Base-by-base conservation (phyloP, 768 basidiomycete genomes). In the Amanita muscaria region DNA sequence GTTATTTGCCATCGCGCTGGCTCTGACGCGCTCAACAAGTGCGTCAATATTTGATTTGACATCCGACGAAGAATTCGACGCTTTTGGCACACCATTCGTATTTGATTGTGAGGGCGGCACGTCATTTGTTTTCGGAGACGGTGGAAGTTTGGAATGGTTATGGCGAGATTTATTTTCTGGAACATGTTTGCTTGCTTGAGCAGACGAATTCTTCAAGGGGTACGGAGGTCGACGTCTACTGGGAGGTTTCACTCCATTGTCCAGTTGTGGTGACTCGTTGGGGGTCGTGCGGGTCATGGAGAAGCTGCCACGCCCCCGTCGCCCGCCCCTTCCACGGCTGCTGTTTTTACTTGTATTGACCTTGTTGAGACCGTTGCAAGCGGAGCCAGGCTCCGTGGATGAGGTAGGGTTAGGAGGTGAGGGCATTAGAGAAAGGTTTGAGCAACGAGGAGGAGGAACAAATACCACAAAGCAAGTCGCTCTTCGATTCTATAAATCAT, bases 21-120 rank as follows among this genome's bases (percentile, higher is more conserved):
- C 79, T 38, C 84, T 68, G 9, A 85, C 80, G 41, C 77, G 82
- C 56, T 88, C 83, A 11, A 88, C 85, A 9, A 87, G 68, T n/a
- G 78, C 77, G 57, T 87, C 80, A 40, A 88, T 79, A 50, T 83
- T 74, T 40, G 74, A 71, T 36, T 73, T 73, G 57, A 80, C 68
- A 48, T 77, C 78, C 44, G 66, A 64, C 2, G 65, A 32, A 42
- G 32, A 51, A 36, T 44, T 44, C 8, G 23, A 15, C 32, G 24
- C 4, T n/a, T 21, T 34, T 29, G 43, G 43, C 15, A 10, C 2
- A 2, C 12, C 24, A 11, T 4, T 32, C 10, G 14, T n/a, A 32
- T 24, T 18, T 24, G 42, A 10, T n/a, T n/a, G 31, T 16, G 29
- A 16, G 7, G 16, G 3, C 29, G 10, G 5, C 25, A n/a, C n/a